These are phyloP conservation scores for Calonectria henricotiae DNA, from an alignment of 2,329 filamentous ascomycete genomes.

Conservation along the genomic window DNA sequence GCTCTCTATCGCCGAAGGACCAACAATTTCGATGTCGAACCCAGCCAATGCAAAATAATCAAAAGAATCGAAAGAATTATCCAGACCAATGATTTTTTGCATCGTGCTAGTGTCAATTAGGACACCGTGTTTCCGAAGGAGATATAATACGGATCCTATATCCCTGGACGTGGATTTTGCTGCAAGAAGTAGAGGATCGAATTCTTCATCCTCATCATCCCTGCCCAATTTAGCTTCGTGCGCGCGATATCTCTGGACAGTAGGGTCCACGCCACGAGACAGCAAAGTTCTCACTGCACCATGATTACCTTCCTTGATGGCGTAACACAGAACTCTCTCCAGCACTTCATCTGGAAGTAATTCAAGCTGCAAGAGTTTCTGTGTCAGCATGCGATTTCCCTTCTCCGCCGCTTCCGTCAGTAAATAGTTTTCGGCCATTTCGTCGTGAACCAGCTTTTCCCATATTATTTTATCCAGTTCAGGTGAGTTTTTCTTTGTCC, in stretches of 20 bases:
- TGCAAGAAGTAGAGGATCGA: background rate
- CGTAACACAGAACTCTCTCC: conserved; percentile 1
- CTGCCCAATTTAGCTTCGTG: no score
- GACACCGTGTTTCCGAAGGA: background rate
- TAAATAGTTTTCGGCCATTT: background rate
- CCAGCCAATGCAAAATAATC: background rate
- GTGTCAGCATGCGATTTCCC: background rate
- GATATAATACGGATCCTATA: background rate
- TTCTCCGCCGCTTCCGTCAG: background rate
- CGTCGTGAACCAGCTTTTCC: background rate
- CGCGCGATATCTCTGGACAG: background rate
- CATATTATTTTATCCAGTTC: background rate
- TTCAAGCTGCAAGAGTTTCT: background rate
- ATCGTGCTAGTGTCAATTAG: background rate
- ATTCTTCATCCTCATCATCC: background rate
- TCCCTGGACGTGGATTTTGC: background rate
- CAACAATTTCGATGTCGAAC: background rate
- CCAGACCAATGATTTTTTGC: background rate
- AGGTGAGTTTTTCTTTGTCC: background rate
- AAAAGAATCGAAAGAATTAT: background rate
- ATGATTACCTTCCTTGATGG: background rate
- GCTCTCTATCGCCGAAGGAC: background rate
- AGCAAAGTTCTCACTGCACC: conserved; percentile 12
- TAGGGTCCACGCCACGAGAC: conserved; percentile 14
- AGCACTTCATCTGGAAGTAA: background rate